Evolutionary conservation across 1,284 basidiomycete species (phyloP), one percentile per base, ranked within the genome.

Genomic region (Papiliotrema terrestris): DNA sequence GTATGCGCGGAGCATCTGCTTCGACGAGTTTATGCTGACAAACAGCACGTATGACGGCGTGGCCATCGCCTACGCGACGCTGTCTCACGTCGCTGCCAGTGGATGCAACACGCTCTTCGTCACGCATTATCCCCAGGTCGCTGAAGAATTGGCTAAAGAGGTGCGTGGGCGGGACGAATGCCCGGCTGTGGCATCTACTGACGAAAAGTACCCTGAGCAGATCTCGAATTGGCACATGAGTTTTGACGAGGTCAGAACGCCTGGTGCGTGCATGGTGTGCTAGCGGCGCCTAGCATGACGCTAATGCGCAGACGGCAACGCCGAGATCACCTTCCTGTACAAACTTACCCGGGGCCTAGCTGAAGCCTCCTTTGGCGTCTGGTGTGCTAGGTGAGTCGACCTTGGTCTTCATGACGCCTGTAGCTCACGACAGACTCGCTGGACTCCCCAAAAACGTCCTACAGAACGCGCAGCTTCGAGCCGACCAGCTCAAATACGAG

Each of bases 81-180:
- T 95, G 48, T 83, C 89, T 48, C 83, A 91, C 56, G 80, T 95
- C 3, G 81, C 88, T 2, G 74, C 72, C 0, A 81, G 81, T 25
- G 82, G 81, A 59, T 87, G 87, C 78, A 89, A 88, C 71, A 91
- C 90, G 0, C 76, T 95, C n/a, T 96, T 96, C 72, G 92, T 95
- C 62, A 96, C 92, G 0, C 92, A 96, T 69, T 96, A 94, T 66
- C 91, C 91, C 1, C 79, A 72, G 47, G 69, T 79, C 0, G 77
- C 76, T 1, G 69, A 74, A 39, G 75, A 79, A 52, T 85, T 63
- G 78, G 91, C 52, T 83, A 86, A 54, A 76, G 81, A 52, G 83
- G 71, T 76, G 20, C 20, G 29, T 11, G 29, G 63, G 83, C 42
- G 86, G 13, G 81, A 82, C 60, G 78, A 78, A 29, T 79, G 78